Conservation (phyloP, 345 rosid genomes). For the Pistacia vera region DNA sequence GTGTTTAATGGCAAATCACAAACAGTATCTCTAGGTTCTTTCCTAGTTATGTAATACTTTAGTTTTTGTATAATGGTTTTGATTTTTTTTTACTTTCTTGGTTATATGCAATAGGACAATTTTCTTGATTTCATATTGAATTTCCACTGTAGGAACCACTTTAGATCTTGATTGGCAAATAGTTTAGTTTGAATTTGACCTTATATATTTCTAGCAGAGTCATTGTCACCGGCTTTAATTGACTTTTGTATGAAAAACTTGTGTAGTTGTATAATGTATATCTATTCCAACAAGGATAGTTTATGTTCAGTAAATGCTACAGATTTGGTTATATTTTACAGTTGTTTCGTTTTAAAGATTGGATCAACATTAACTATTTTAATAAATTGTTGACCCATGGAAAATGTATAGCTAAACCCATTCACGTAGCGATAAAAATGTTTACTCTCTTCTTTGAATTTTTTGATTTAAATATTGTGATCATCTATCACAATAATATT, state of each 20-base stretch:
- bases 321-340: too few species aligned
- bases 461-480: too few species aligned
- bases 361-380: background rate
- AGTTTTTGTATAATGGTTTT: too few species aligned
- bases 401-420: background rate
- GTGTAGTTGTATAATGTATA: too few species aligned
- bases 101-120: background rate
- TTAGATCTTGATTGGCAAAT: background rate
- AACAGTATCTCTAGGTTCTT: background rate
- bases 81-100: too few species aligned
- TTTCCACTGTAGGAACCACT: background rate
- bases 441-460: too few species aligned
- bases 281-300: too few species aligned
- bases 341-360: background rate
- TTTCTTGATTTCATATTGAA: background rate
- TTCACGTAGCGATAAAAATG: too few species aligned
- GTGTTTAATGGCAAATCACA: background rate
- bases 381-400: background rate
- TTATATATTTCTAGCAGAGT: background rate
- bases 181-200: background rate
- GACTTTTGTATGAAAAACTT: background rate
- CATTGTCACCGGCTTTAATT: background rate
- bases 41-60: background rate
- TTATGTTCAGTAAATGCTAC: too few species aligned
- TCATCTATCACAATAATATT: too few species aligned